A percentile compares a stretch with the other conserved stretches of the same genome.
Conservation (phyloP, 768 basidiomycete genomes). For the Tylopilus plumbeoviolaceoides region DNA sequence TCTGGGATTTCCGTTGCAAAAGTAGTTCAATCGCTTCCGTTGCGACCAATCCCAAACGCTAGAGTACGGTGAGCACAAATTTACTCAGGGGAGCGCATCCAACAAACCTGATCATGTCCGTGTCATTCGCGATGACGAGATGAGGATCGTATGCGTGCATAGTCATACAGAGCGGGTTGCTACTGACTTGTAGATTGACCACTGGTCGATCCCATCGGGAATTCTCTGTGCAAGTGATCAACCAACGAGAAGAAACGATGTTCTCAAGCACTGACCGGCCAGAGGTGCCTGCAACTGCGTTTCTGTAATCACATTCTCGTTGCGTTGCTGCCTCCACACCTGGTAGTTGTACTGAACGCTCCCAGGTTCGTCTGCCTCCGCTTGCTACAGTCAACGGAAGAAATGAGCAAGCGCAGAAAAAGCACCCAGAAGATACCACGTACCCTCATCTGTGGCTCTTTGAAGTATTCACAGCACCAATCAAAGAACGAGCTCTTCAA, state of each 20-base stretch:
- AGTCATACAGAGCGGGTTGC: conserved; percentile 68
- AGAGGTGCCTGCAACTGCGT: conserved; percentile 65
- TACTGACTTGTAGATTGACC: conserved; percentile 53
- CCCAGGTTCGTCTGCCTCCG: conserved; percentile 94
- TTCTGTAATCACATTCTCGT: conserved; percentile 71
- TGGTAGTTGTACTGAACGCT: conserved; percentile 93
- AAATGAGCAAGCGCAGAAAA: conserved; percentile 6
- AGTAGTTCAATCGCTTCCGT: conserved; percentile 70
- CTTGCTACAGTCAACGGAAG: conserved; percentile 52
- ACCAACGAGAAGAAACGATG: neutral
- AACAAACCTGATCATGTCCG: conserved; percentile 77
- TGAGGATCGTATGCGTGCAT: conserved; percentile 95
- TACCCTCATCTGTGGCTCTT: conserved; percentile 98
- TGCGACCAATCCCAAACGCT: conserved; percentile 97
- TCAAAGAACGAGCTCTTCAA: conserved; percentile 91
- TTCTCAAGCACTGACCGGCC: conserved; percentile 53
- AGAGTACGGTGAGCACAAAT: neutral
- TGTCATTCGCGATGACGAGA: conserved; percentile 79
- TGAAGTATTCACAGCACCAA: conserved; percentile 97
- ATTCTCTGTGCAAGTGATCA: conserved; percentile 38
- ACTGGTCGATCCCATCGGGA: conserved; percentile 73
- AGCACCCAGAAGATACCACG: conserved; percentile 20
- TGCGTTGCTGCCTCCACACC: conserved; percentile 88
- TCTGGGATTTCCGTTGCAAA: conserved; percentile 83
- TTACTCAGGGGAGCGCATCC: neutral